Evolutionary conservation across 2,329 filamentous ascomycete species (phyloP), one percentile per base, ranked within the genome.

Genomic region (Dryadomyces sulphureus): DNA sequence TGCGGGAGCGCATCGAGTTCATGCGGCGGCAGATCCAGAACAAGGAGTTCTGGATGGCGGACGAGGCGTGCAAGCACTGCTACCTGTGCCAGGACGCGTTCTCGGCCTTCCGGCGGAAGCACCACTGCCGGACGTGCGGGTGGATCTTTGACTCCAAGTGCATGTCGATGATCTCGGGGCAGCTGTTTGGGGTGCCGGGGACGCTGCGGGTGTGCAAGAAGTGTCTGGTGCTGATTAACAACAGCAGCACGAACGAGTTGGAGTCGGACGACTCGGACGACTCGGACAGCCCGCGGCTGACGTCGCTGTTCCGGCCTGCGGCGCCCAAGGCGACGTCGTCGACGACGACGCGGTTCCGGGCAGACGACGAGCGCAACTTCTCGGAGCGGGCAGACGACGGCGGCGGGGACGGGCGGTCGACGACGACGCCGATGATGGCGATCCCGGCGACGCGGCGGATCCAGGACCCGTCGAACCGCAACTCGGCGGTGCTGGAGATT

Each of bases 41-140:
- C 60, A 92, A 89, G 57, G 89, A 96, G 54, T 96, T 94, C 55
- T 96, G 90, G 92, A 98, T 98, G 92, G 85, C 88, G 49, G 92
- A 98, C 59, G 92, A 96, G 58, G 95, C 93, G 51, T 93, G 90
- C 49, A 96, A 94, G 59, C 90, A 95, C 56, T 98, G 92, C 58
- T 98, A 95, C 59, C 77, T 86, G 39, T 98, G 92, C 56, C 86
- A 86, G 39, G 83, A 86, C 48, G 75, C 84, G 2, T 98, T 98
- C 58, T 88, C 87, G 0, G 92, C 90, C 1, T 96, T 96, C 59
- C 77, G 92, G 49, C 79, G 92, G 53, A 98, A 98, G 59, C 92
- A 98, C 60, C 92, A 98, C 62, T 98, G 92, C 61, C 80, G 93
- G 50, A 84, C 79, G 0, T 98, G 92, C 59, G 92, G 92, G n/a